Conservation (phyloP, 371 early-diverging fungal genomes). For the Mortierella sp. region DNA sequence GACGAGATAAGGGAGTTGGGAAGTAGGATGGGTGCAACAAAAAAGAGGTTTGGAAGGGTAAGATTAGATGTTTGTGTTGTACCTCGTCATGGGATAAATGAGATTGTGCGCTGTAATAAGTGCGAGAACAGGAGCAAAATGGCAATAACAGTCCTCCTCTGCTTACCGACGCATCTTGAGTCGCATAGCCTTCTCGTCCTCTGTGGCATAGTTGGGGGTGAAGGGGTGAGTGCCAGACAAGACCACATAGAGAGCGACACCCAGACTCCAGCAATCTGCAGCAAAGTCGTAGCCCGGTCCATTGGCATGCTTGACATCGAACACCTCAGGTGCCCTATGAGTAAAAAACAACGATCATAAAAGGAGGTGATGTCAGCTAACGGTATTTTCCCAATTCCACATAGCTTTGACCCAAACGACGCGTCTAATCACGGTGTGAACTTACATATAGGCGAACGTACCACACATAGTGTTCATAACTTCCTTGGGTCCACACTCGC, state of each 20-base stretch:
- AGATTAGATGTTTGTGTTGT: slow-evolving; percentile 1
- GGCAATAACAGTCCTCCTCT: neutral
- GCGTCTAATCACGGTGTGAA: neutral
- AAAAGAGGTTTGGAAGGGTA: neutral
- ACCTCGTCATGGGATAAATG: neutral
- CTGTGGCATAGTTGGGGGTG: slow-evolving; percentile 59
- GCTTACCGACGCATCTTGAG: slow-evolving; percentile 55
- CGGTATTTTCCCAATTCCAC: neutral
- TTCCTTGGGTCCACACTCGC: slow-evolving; percentile 52
- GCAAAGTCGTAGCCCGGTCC: slow-evolving; percentile 62
- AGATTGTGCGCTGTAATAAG: neutral
- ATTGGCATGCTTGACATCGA: slow-evolving; percentile 56
- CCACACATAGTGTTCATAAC: slow-evolving; percentile 74
- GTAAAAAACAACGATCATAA: neutral
- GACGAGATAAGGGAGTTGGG: neutral
- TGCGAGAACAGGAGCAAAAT: neutral
- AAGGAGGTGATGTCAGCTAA: too few relatives aligned
- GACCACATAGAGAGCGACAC: slow-evolving; percentile 69
- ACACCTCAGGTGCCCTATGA: slow-evolving; percentile 67
- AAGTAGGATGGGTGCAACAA: neutral
- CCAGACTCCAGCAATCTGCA: slow-evolving; percentile 76
- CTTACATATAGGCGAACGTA: slow-evolving; percentile 66
- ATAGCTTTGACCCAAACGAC: too few relatives aligned
- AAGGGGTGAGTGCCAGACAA: slow-evolving; percentile 61
- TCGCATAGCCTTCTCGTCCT: slow-evolving; percentile 56